A percentile compares a stretch with the other conserved stretches of the same genome.
Conservation (phyloP, 371 early-diverging fungal genomes). For the Mortierella sp. region DNA sequence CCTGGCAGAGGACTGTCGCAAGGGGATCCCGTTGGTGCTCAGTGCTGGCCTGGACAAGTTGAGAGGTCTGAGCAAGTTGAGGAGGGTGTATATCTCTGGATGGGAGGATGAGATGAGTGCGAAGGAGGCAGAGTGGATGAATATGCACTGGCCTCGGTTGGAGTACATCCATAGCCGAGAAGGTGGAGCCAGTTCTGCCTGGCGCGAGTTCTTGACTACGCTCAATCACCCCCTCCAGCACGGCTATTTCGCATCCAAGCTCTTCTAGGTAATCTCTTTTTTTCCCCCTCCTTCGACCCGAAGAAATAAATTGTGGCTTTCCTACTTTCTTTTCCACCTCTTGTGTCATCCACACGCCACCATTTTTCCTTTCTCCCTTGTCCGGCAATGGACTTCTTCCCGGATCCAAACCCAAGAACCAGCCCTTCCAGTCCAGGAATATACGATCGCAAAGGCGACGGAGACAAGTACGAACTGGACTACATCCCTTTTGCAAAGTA, state of each 20-base stretch:
- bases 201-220: constrained; percentile 2
- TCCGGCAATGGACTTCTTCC: neutral
- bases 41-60: constrained; percentile 13
- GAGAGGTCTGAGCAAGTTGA: neutral
- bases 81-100: constrained; percentile 22
- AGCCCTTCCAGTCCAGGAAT: neutral
- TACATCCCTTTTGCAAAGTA: constrained; percentile 42
- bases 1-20: neutral
- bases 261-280: neutral
- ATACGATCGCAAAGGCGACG: neutral
- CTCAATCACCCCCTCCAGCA: constrained; percentile 9
- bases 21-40: constrained; percentile 14
- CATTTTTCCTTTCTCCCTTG: neutral
- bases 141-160: constrained; percentile 15
- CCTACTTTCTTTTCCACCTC: neutral
- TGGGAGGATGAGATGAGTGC: constrained; percentile 32
- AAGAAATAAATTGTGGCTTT: neutral
- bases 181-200: constrained; percentile 18
- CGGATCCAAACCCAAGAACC: neutral
- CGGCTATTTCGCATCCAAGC: neutral
- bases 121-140: constrained; percentile 27
- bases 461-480: constrained; percentile 14
- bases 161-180: constrained; percentile 23
- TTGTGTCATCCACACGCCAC: neutral
- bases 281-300: neutral